These are phyloP conservation scores for Trametes cubensis DNA, from an alignment of 768 basidiomycete genomes.

Conservation along the genomic window DNA sequence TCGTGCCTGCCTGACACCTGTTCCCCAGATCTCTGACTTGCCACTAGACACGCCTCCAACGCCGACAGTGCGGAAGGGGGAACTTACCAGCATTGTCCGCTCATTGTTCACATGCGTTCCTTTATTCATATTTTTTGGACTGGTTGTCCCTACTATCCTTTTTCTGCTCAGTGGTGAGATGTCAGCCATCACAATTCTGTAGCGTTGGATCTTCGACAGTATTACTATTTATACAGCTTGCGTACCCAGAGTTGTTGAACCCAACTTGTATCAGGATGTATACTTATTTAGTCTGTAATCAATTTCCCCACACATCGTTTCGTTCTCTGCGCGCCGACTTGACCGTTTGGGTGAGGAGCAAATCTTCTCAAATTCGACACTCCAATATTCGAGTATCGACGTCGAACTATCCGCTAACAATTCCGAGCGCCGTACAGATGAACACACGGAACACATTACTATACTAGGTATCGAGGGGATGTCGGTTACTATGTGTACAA, in stretches of 20 bases:
- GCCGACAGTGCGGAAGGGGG: too few relatives aligned
- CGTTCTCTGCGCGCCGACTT: background rate
- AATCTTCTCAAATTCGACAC: too few relatives aligned
- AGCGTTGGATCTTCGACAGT: too few relatives aligned
- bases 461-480: constrained; percentile 12
- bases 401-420: constrained; percentile 2
- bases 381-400: background rate
- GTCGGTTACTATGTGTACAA: constrained; percentile 10
- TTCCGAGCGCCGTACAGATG: constrained; percentile 9
- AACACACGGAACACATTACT: constrained; percentile 12
- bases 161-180: background rate
- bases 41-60: too few relatives aligned
- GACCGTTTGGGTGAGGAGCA: background rate
- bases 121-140: background rate
- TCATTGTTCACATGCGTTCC: background rate
- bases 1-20: too few relatives aligned
- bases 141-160: background rate
- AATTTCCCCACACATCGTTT: background rate
- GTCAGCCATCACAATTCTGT: too few relatives aligned
- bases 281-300: background rate
- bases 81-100: background rate
- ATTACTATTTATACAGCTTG: too few relatives aligned
- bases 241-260: too few relatives aligned
- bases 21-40: too few relatives aligned
- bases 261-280: background rate